Evolutionary conservation across 73 alveolate genomes (phyloP), one percentile per base, ranked within the genome.

Genomic region (Paramecium tetraurelia): DNA sequence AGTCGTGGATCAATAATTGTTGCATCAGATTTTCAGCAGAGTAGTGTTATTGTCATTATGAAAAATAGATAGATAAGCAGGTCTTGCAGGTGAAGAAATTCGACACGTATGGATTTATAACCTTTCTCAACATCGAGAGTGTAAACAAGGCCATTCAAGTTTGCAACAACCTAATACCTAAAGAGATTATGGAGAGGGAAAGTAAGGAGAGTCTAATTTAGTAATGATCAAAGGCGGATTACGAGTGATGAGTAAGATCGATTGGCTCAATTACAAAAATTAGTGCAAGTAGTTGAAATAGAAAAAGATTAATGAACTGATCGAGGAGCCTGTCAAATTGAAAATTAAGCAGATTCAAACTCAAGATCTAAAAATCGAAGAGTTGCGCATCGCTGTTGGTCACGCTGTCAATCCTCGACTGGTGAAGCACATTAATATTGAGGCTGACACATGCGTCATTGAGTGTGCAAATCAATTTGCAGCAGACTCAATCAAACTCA

Each of bases 111-210:
- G 87, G 87, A n/a, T 75, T 75, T 20, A 36, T 75, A 14, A 75
- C 87, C 18, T 75, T 75, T 44, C 36, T 75, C 4, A 75, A 75
- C 48, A 24, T 31, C 41, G 87, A 75, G 59, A 75, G 87, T 40
- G 87, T 75, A 21, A 21, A 75, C 20, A 21, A 75, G 48, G 87
- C 87, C 57, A 75, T 75, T n/a, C 48, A 36, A 20, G 48, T 21
- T 21, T 75, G 9, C 48, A 75, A 75, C 21, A 75, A 75, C 48
- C 14, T 75, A 24, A 21, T 33, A 10, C 87, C 87, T 40, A 75
- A 75, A 20, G 87, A 75, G 48, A 75, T 75, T 21, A 36, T 36
- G 57, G 38, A 21, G 41, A 75, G 59, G 33, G 24, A 40, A 33
- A 75, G 87, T 75, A 75, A 29, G 38, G 48, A 36, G 41, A 36